A percentile compares a stretch with the other conserved stretches of the same genome.
Evolutionary conservation across 1,139 yeast species (phyloP).

Genomic region (Blastobotrys indianensis): DNA sequence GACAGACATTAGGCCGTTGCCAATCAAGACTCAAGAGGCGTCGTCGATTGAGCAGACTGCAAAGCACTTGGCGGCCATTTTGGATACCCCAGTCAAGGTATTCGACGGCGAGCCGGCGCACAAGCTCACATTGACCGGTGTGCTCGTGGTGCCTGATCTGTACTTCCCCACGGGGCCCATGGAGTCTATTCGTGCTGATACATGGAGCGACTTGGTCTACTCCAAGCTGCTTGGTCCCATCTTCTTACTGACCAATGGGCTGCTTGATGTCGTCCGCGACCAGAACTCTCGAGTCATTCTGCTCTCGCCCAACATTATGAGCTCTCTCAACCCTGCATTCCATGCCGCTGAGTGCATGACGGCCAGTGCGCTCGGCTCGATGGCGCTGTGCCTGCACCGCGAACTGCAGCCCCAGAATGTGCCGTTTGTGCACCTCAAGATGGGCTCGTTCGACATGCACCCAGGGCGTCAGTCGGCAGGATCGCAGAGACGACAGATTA

Average conservation of each 20-base stretch:
- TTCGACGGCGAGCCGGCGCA: conserved; percentile 53
- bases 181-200: conserved; percentile 47
- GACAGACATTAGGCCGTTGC: conserved; percentile 51
- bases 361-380: conserved; percentile 33
- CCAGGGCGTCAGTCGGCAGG: conserved; percentile 18
- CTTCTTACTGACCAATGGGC: conserved; percentile 51
- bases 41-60: conserved; percentile 35
- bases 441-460: conserved; percentile 38
- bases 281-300: conserved; percentile 38
- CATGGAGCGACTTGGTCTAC: conserved; percentile 48
- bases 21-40: conserved; percentile 42
- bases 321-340: conserved; percentile 37
- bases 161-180: conserved; percentile 66
- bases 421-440: conserved; percentile 27
- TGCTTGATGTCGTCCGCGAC: conserved; percentile 49
- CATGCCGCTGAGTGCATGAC: conserved; percentile 38
- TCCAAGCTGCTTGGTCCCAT: conserved; percentile 46
- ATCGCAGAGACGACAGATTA: conserved; percentile 28
- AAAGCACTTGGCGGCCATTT: conserved; percentile 36
- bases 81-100: conserved; percentile 39
- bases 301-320: conserved; percentile 37
- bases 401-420: conserved; percentile 31
- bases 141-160: conserved; percentile 57
- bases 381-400: conserved; percentile 36
- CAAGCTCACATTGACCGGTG: conserved; percentile 48